These are phyloP conservation scores for Alloascoidea africana DNA, from an alignment of 805 yeast genomes.

Conservation along the genomic window DNA sequence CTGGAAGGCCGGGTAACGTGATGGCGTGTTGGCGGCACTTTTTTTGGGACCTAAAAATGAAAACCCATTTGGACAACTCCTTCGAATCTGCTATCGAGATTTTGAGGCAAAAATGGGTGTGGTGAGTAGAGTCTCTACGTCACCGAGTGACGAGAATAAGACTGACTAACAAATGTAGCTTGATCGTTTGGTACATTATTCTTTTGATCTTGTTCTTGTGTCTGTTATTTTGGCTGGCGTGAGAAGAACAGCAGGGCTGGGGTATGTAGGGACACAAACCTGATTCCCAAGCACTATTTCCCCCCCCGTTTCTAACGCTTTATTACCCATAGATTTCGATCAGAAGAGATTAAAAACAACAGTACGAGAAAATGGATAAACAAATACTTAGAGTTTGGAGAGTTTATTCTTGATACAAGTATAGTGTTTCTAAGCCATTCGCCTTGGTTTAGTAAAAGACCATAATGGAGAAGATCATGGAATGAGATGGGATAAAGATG, in stretches of 20 bases:
- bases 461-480: neutral
- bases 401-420: neutral
- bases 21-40: too few relatives aligned
- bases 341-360: neutral
- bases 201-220: conserved; percentile 62
- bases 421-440: neutral
- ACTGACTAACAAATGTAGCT: too few relatives aligned
- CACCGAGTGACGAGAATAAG: too few relatives aligned
- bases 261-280: conserved; percentile 14
- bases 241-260: conserved; percentile 68
- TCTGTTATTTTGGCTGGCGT: conserved; percentile 80
- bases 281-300: too few relatives aligned
- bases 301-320: neutral
- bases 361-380: neutral
- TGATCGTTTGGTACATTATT: conserved; percentile 54
- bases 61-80: too few relatives aligned
- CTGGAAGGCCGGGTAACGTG: too few relatives aligned
- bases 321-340: neutral
- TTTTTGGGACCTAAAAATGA: too few relatives aligned
- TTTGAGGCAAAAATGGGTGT: conserved; percentile 1
- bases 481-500: neutral
- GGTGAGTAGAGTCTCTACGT: neutral
- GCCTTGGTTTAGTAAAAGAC: neutral
- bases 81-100: too few relatives aligned
- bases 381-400: conserved; percentile 1